Conservation (phyloP, 148 eudicot genomes). For the Persicaria maculosa region DNA sequence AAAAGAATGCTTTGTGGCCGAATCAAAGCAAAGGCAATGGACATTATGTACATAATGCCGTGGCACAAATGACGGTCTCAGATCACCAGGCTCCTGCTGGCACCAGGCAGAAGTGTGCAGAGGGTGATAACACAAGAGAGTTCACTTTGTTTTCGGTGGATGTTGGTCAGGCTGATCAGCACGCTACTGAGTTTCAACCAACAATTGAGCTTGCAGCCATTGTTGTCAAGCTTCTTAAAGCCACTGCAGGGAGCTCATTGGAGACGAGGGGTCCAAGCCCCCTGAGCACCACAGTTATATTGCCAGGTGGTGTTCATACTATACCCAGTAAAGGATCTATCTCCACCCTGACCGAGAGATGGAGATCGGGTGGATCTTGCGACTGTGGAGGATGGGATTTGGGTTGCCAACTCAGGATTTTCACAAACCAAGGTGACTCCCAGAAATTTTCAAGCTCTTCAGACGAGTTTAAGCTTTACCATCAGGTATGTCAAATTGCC, state of each 20-base stretch:
- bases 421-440: conserved; percentile 26
- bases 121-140: conserved; percentile 37
- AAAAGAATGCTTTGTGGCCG: conserved; percentile 54
- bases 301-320: conserved; percentile 82
- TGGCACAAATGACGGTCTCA: conserved; percentile 76
- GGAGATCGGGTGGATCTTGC: conserved; percentile 79
- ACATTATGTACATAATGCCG: conserved; percentile 47
- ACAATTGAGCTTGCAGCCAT: conserved; percentile 80
- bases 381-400: conserved; percentile 99
- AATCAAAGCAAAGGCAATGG: conserved; percentile 39
- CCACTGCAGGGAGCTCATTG: conserved; percentile 4
- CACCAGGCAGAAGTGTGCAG: conserved; percentile 13
- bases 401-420: conserved; percentile 63
- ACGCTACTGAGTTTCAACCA: conserved; percentile 35
- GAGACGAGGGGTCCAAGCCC: conserved; percentile 13
- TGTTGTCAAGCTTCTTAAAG: conserved; percentile 33
- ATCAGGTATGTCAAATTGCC: conserved; percentile 39
- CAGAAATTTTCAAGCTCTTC: conserved; percentile 6
- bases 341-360: conserved; percentile 65
- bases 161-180: conserved; percentile 31
- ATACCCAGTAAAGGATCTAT: conserved; percentile 66
- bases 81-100: conserved; percentile 21
- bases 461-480: conserved; percentile 42
- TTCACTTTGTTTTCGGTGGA: conserved; percentile 53
- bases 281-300: conserved; percentile 48